Base-by-base conservation (phyloP, 768 basidiomycete species). In the Kwoniella botswanensis region DNA sequence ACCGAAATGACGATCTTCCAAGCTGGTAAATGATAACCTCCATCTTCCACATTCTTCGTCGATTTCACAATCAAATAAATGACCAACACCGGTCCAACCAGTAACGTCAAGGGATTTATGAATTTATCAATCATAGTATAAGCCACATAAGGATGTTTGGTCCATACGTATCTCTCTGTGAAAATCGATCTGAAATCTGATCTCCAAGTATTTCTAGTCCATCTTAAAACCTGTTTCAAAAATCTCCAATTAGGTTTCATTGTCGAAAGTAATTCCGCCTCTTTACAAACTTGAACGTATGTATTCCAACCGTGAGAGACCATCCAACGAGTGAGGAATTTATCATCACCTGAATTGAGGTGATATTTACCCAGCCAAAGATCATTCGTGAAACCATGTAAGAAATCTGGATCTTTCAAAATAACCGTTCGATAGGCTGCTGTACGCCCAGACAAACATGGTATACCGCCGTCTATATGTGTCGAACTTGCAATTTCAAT, bases 171-270 rank as follows among this genome's bases (percentile, higher is more conserved):
- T 65, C 94, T 84, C 80, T 96, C 93, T 86, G 88, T 94, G 83
- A 95, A 96, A 67, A 96, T 86, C 76, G 91, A 92, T 64, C 94
- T 87, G 74, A 95, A 79, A 86, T 96, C 94, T 1, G 91, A 92
- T 63, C 94, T 86, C 93, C 94, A 96, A 2, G 93, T 96, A 85
- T 96, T 96, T 72, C 94, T 85, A 17, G 93, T 96, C 94, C 93
- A 95, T 72, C 94, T 86, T 64, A 96, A 84, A 13, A 95, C 94
- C 82, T 96, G 94, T 85, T 94, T 94, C 84, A 95, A 85, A 86
- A 96, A 96, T 63, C 92, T 87, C 94, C 93, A 96, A 85, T 96
- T 93, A 29, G 93, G 93, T 84, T 96, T 96, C 94, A 95, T 98
- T 63, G 93, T 95, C 81, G 90, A 91, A 71, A 94, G 85, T 15